Base-by-base conservation (phyloP, 176 grass and related monocot species). In the Thalia dealbata region DNA sequence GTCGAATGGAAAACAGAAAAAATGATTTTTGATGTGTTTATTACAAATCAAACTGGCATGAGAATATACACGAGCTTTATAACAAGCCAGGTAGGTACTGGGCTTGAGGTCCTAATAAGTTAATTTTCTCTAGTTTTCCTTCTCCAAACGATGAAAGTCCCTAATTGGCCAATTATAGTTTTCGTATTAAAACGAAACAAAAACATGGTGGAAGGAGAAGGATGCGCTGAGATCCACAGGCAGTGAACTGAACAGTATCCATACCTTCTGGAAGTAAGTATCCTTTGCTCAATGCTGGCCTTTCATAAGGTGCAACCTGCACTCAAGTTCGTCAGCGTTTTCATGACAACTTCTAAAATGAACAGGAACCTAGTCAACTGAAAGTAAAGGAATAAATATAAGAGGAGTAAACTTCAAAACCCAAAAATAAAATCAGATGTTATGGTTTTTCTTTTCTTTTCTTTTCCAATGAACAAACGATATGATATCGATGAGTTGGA, bases 291-390 rank as follows among this genome's bases (percentile, higher is more conserved):
- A 91, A 64, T 11, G 88, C 79, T 18, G 88, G 88, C 22, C 88
- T 82, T 82, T 91, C 88, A 27, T 91, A 91, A 18, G 88, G 88
- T 48, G 88, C 84, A 71, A 87, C 84, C 88, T 91, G 84, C 10
- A 23, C 2, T 56, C 52, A 64, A 59, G 38, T 55, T 43, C 27
- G 67, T 76, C 27, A 58, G 10, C 45, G 32, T 66, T 69, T 5
- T 48, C 16, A 19, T 12, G 32, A n/a, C 0, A 32, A 75, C 3
- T 38, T 38, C 32, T 38, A 38, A 38, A 38, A 38, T 38, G 32
- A 38, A 38, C 32, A 2, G 1, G 4, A 38, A 38, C 32, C 4
- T 1, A 38, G 4, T 48, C 12, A 55, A 74, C 14, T 55, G 9
- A 64, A 79, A 71, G 42, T 76, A 43, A 5, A 62, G 30, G 14